These are phyloP conservation scores for Solanum microdontum DNA, from an alignment of 257 asterid species.

Conservation along the genomic window DNA sequence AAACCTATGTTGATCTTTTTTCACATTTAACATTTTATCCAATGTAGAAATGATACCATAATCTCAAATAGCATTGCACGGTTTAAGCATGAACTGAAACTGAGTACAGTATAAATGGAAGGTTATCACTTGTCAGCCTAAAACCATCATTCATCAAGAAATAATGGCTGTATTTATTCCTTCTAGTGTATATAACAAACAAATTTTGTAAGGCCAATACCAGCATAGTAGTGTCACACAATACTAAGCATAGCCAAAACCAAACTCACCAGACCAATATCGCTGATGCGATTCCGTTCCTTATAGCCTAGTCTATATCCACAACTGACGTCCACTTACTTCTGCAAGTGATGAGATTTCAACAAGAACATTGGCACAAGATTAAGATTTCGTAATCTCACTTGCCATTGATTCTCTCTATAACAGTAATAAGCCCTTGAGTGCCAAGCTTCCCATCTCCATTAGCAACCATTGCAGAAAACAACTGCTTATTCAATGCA, in stretches of 20 bases:
- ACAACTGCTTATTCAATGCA: conserved; percentile 61
- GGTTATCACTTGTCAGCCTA: background rate
- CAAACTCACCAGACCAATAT: background rate
- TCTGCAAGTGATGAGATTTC: background rate
- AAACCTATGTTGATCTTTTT: background rate
- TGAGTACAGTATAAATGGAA: background rate
- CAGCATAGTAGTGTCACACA: background rate
- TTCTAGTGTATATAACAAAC: background rate
- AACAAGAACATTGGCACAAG: background rate
- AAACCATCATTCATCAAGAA: background rate
- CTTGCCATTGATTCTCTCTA: conserved; percentile 63
- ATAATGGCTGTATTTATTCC: background rate
- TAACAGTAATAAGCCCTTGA: conserved; percentile 63
- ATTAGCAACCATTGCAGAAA: conserved; percentile 71
- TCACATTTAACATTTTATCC: background rate
- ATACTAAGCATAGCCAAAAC: background rate
- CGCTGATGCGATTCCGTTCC: background rate
- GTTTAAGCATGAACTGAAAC: background rate
- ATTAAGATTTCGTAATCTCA: background rate
- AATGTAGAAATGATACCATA: background rate
- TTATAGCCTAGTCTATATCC: background rate
- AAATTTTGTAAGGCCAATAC: background rate
- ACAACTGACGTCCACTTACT: background rate
- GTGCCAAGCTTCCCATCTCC: conserved; percentile 73
- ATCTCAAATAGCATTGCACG: background rate